Percentiles rank a stretch among this genome's conserved stretches.
Evolutionary conservation across 306 rosid genomes (phyloP).

Genomic region (Neltuma alba): DNA sequence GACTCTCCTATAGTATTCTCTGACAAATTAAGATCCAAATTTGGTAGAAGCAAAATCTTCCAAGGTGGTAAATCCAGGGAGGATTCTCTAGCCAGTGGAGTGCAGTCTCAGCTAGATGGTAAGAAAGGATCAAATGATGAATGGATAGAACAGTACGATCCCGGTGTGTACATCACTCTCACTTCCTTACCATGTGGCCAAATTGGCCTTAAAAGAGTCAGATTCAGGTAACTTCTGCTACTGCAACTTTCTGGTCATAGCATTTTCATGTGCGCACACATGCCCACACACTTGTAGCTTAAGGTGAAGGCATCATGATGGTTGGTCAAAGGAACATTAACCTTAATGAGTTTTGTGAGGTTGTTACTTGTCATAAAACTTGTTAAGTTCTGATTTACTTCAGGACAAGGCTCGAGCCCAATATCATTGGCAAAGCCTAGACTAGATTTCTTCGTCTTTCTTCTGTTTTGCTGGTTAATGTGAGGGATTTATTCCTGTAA

Average conservation of each 20-base stretch:
- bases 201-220: constrained; percentile 72
- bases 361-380: background rate
- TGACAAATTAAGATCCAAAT: constrained; percentile 54
- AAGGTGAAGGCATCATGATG: background rate
- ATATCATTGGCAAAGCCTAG: background rate
- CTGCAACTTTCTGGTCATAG: background rate
- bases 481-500: background rate
- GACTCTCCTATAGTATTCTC: constrained; percentile 67
- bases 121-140: constrained; percentile 48
- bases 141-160: constrained; percentile 75
- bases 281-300: background rate
- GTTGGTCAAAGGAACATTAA: background rate
- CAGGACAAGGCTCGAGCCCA: background rate
- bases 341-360: background rate
- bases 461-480: background rate
- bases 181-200: constrained; percentile 66
- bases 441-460: background rate
- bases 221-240: constrained; percentile 62
- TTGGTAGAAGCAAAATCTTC: constrained; percentile 45
- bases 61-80: constrained; percentile 38
- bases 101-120: constrained; percentile 46
- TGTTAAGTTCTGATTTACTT: background rate
- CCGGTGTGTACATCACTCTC: constrained; percentile 77
- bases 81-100: constrained; percentile 31
- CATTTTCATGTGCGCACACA: background rate